These are phyloP conservation scores for Tolypocladium inflatum DNA, from an alignment of 2,329 filamentous ascomycete genomes.

Conservation along the genomic window DNA sequence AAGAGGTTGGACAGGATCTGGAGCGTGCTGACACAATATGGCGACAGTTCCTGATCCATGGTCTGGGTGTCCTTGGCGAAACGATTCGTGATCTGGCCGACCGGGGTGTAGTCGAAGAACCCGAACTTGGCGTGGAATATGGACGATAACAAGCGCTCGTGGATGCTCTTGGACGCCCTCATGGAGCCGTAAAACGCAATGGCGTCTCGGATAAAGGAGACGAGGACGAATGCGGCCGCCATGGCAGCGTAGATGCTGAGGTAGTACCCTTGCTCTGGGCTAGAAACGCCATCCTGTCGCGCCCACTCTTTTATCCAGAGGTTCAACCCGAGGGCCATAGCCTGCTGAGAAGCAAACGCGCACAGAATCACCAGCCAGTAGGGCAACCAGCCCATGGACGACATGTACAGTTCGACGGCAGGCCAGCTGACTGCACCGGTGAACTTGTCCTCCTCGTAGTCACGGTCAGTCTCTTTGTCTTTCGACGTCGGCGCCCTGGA, in stretches of 20 bases:
- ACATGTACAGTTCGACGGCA: background rate
- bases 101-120: conserved; percentile 2
- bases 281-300: background rate
- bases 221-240: background rate
- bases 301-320: background rate
- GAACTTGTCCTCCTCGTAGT: background rate
- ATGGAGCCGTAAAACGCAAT: background rate
- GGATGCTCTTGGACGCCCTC: background rate
- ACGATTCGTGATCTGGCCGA: background rate
- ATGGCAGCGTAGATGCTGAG: background rate
- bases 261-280: background rate
- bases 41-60: background rate
- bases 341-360: background rate
- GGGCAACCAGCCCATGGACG: background rate
- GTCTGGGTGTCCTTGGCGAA: conserved; percentile 2
- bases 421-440: background rate
- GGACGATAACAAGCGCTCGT: conserved; percentile 2
- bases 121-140: conserved; percentile 5
- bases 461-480: background rate
- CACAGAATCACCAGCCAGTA: background rate
- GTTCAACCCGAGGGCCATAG: background rate
- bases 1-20: background rate
- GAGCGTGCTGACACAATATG: background rate
- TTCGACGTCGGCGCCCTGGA: background rate
- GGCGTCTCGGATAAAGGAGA: background rate